phyloP scores from a whole-genome alignment of 495 filamentous ascomycete genomes.

The Penicillium simplicissimum region DNA sequence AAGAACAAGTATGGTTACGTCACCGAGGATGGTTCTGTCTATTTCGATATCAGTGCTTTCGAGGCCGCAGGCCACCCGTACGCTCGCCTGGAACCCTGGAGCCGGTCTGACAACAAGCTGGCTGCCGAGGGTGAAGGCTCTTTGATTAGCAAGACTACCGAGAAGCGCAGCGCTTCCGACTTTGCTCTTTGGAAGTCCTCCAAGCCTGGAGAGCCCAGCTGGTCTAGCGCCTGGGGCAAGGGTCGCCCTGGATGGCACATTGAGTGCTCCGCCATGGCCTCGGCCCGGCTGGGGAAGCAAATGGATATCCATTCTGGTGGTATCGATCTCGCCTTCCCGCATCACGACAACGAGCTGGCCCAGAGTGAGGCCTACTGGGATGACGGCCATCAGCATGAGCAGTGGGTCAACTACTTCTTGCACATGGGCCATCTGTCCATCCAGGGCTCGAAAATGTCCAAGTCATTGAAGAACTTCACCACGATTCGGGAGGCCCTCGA shows the following conservation, averaged over 20 bases:
- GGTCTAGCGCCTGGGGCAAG: conserved; percentile 82
- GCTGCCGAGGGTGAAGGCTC: conserved; percentile 90
- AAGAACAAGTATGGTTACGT: conserved; percentile 83
- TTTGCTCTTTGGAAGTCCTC: conserved; percentile 96
- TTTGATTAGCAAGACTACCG: conserved; percentile 63
- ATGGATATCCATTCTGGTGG: conserved; percentile 96
- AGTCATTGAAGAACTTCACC: conserved; percentile 95
- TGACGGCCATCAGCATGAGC: conserved; percentile 45
- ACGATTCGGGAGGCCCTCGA: conserved; percentile 84
- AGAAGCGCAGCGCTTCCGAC: conserved; percentile 73
- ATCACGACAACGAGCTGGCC: conserved; percentile 95
- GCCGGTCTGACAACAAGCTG: conserved; percentile 75
- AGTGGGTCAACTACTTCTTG: conserved; percentile 95
- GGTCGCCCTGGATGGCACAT: conserved; percentile 97
- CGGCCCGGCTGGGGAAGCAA: conserved; percentile 72
- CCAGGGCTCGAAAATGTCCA: conserved; percentile 90
- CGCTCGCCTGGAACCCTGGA: conserved; percentile 84
- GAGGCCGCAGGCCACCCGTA: conserved; percentile 82
- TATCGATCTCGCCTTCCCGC: conserved; percentile 90
- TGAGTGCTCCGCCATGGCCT: conserved; percentile 97
- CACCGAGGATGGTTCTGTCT: conserved; percentile 82
- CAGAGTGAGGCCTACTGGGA: conserved; percentile 89
- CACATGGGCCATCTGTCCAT: conserved; percentile 96
- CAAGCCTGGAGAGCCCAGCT: conserved; percentile 89
- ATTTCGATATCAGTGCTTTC: conserved; percentile 89